Percentiles rank a stretch among this genome's conserved stretches.
Evolutionary conservation across 78 protist genomes (phyloP).

Genomic region (Dictyostelium discoideum): DNA sequence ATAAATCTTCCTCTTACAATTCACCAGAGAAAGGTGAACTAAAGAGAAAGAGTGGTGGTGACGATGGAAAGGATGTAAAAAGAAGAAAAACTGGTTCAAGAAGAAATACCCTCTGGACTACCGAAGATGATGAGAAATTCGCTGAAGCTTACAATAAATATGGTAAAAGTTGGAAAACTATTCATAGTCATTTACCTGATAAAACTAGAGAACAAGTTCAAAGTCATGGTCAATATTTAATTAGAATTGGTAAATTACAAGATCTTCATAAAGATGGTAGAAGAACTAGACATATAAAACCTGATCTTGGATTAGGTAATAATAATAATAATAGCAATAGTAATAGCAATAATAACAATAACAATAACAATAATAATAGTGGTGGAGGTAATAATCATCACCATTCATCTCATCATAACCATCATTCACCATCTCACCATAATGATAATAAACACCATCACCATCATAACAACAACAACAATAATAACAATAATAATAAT

Average conservation of each 20-base stretch:
- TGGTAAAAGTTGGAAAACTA: conserved; percentile 81
- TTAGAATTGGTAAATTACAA: conserved; percentile 69
- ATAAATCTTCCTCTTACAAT: neutral
- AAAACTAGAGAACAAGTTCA: conserved; percentile 81
- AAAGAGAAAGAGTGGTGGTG: conserved; percentile 39
- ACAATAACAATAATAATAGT: neutral
- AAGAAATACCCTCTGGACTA: conserved; percentile 68
- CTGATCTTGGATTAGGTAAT: neutral
- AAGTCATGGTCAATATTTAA: conserved; percentile 76
- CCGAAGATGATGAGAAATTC: conserved; percentile 71
- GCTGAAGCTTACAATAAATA: conserved; percentile 64
- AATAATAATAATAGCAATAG: neutral
- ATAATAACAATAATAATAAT: neutral
- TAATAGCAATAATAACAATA: neutral
- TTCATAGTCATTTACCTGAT: conserved; percentile 68
- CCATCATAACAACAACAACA: neutral
- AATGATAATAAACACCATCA: neutral
- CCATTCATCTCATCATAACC: neutral
- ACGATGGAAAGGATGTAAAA: neutral
- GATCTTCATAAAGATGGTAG: conserved; percentile 77
- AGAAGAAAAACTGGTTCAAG: conserved; percentile 52
- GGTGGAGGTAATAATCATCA: neutral
- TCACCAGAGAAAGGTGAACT: neutral
- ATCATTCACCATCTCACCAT: neutral
- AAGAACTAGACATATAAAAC: conserved; percentile 66